Percentiles rank a stretch among this genome's conserved stretches.
Conservation (phyloP, 192 early-diverging fungal genomes). For the Rhizoclosmatium globosum region DNA sequence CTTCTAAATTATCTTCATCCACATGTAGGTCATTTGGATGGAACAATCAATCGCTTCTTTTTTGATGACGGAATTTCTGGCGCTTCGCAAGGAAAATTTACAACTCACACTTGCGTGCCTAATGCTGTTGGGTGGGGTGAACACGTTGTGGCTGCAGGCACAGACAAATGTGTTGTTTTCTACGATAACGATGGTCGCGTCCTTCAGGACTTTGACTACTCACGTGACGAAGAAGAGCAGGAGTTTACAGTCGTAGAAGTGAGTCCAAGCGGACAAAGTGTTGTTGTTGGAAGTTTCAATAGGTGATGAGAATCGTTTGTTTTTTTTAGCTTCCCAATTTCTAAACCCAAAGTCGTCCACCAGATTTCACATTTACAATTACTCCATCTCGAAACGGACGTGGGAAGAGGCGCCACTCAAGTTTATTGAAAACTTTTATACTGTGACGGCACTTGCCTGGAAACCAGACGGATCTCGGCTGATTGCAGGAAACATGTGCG, state of each 20-base stretch:
- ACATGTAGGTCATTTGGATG: slow-evolving; percentile 60
- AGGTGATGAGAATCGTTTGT: slow-evolving; percentile 26
- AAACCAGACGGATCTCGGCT: slow-evolving; percentile 71
- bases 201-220: slow-evolving; percentile 67
- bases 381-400: slow-evolving; percentile 41
- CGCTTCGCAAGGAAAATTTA: slow-evolving; percentile 65
- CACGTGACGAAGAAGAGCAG: slow-evolving; percentile 59
- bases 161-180: slow-evolving; percentile 60
- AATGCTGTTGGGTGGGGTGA: slow-evolving; percentile 65
- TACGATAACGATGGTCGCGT: slow-evolving; percentile 59
- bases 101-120: slow-evolving; percentile 57
- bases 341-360: neutral
- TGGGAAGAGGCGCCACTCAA: slow-evolving; percentile 70
- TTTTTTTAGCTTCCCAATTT: neutral
- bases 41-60: slow-evolving; percentile 67
- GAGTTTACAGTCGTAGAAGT: slow-evolving; percentile 63
- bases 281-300: slow-evolving; percentile 65
- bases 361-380: slow-evolving; percentile 68
- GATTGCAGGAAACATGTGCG: slow-evolving; percentile 64
- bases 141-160: slow-evolving; percentile 60
- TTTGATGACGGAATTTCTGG: slow-evolving; percentile 72
- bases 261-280: slow-evolving; percentile 65
- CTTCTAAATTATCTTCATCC: neutral
- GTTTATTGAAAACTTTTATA: slow-evolving; percentile 69
- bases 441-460: slow-evolving; percentile 63